Conservation (phyloP, 2,329 filamentous ascomycete species). For the Dothistroma septosporum region DNA sequence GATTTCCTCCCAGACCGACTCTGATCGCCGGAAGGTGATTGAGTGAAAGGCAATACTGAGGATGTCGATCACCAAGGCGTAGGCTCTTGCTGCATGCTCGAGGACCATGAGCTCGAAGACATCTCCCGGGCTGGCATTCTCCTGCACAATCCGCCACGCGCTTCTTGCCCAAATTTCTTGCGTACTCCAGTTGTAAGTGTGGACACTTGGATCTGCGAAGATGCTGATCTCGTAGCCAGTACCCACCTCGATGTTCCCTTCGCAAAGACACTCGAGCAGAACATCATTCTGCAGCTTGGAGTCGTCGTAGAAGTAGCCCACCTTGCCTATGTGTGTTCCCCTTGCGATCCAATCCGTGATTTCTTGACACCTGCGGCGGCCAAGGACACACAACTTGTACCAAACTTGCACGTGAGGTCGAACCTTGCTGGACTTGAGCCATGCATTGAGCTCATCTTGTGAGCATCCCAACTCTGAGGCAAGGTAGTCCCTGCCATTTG, state of each 20-base stretch:
- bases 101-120: constrained; percentile 14
- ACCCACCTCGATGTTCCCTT: constrained; percentile 8
- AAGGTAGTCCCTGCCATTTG: constrained; percentile 27
- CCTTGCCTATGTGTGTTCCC: constrained; percentile 6
- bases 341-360: constrained; percentile 21
- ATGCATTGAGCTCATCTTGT: constrained; percentile 17
- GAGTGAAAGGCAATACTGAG: constrained; percentile 27
- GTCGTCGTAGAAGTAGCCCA: constrained; percentile 21
- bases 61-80: constrained; percentile 24
- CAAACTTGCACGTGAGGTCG: constrained; percentile 21
- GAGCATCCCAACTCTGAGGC: constrained; percentile 14
- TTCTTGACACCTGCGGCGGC: constrained; percentile 19
- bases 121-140: constrained; percentile 16
- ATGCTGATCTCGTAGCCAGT: not conserved
- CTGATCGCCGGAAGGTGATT: constrained; percentile 16
- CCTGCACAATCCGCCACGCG: constrained; percentile 23
- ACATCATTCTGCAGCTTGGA: constrained; percentile 23
- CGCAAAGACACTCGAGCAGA: constrained; percentile 22
- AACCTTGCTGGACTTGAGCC: constrained; percentile 20
- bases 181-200: constrained; percentile 20
- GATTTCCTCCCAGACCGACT: constrained; percentile 17
- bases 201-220: constrained; percentile 8
- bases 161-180: constrained; percentile 25
- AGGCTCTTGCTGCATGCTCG: constrained; percentile 19
- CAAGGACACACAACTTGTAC: constrained; percentile 22